These are phyloP conservation scores for Sordariomycetes sp. DNA, from an alignment of 2,329 filamentous ascomycete genomes.

Conservation along the genomic window DNA sequence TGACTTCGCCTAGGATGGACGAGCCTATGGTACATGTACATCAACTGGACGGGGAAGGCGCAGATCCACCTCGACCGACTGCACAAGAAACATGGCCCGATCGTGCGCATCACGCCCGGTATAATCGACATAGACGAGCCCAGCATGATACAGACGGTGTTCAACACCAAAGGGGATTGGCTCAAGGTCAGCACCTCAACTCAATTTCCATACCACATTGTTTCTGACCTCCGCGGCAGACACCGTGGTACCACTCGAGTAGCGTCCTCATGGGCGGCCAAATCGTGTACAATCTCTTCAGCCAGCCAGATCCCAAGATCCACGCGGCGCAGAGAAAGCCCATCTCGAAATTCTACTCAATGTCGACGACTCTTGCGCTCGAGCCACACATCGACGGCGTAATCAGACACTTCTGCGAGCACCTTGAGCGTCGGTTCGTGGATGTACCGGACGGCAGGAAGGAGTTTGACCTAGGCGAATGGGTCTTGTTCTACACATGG, in stretches of 20 bases:
- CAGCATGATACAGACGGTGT: conserved; percentile 8
- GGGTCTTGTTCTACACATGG: conserved; percentile 28
- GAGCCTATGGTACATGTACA: conserved; percentile 24
- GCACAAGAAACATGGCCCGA: conserved; percentile 26
- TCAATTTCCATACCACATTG: background rate
- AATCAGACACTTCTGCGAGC: conserved; percentile 17
- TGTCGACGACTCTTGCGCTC: conserved; percentile 6
- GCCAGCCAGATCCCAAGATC: conserved; percentile 11
- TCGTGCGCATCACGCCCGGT: conserved; percentile 29
- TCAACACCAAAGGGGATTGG: conserved; percentile 20
- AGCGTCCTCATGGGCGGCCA: conserved; percentile 15
- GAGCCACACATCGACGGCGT: conserved; percentile 19
- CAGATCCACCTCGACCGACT: conserved; percentile 19
- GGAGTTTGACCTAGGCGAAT: conserved; percentile 26
- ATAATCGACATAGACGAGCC: conserved; percentile 2
- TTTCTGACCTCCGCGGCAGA: conserved; percentile 5
- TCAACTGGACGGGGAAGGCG: conserved; percentile 16
- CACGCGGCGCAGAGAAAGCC: conserved; percentile 13
- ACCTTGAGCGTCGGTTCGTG: conserved; percentile 22
- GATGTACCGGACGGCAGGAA: conserved; percentile 12
- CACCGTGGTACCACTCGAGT: conserved; percentile 14
- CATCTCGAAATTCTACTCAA: conserved; percentile 17
- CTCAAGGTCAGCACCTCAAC: conserved; percentile 14
- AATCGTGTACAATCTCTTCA: conserved; percentile 15
- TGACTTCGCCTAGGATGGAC: conserved; percentile 14